Evolutionary conservation across 805 yeast genomes (phyloP), one percentile per base, ranked within the genome.

Genomic region (Crinitomyces ghanaensis): DNA sequence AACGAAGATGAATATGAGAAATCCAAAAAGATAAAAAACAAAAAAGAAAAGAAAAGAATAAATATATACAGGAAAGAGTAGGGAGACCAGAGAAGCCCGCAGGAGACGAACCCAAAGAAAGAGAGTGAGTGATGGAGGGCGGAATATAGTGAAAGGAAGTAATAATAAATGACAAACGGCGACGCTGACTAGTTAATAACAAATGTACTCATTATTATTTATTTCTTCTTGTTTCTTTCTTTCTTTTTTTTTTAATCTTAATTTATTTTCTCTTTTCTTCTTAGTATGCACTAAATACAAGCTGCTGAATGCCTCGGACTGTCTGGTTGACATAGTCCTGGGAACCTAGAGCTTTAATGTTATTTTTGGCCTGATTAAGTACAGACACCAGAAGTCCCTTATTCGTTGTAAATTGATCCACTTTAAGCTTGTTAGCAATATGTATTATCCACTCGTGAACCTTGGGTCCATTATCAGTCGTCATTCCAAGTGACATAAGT

Each of bases 281-380:
- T n/a, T n/a, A n/a, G 14, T 30, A 20, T n/a, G 31, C 31, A 4
- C 22, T n/a, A 4, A 4, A 28, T 18, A 33, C 26, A 9, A 33
- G 14, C n/a, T 34, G 22, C 22, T 34, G 37, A 9, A 28, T 16
- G n/a, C 19, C 4, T 12, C 21, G n/a, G 15, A 28, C 17, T 4
- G 33, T 27, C 18, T 34, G 28, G 20, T n/a, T n/a, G n/a, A n/a
- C n/a, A n/a, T n/a, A n/a, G 11, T n/a, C n/a, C n/a, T n/a, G n/a
- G n/a, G n/a, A n/a, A 3, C 31, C 30, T 26, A 19, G 31, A 5
- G 16, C 17, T 5, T 30, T 14, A 6, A 35, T n/a, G 21, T 35
- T 35, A 15, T 25, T 14, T 26, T 35, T 33, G 5, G 35, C 36
- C 21, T 33, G 42, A 4, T 28, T 37, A 25, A 36, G 36, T 14